These are phyloP conservation scores for Russula brevipes DNA, from an alignment of 768 basidiomycete genomes.

Conservation along the genomic window DNA sequence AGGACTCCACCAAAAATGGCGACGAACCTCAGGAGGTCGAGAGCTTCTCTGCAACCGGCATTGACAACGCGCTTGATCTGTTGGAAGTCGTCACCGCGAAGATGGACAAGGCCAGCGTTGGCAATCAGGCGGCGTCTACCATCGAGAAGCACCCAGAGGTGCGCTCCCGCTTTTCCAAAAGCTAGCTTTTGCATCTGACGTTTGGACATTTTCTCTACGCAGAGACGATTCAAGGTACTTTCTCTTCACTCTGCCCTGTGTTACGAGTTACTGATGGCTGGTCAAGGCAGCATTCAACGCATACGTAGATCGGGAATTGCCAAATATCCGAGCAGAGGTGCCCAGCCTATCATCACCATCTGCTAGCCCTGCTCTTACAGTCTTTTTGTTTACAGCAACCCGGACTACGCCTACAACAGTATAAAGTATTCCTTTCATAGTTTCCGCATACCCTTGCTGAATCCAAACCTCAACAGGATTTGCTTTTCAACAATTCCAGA, in stretches of 20 bases:
- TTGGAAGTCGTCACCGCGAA: conserved; percentile 86
- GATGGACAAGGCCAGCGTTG: conserved; percentile 89
- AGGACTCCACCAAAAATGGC: conserved; percentile 30
- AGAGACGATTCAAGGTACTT: conserved; percentile 85
- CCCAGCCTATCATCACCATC: conserved; percentile 22
- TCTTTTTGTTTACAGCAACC: conserved; percentile 53
- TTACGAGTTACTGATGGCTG: neutral
- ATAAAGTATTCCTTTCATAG: conserved; percentile 46
- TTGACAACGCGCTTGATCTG: conserved; percentile 87
- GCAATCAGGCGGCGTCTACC: conserved; percentile 77
- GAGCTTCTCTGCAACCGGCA: conserved; percentile 76
- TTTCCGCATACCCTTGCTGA: neutral
- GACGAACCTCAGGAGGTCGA: conserved; percentile 45
- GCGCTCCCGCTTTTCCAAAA: conserved; percentile 26
- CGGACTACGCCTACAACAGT: conserved; percentile 86
- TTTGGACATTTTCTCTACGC: conserved; percentile 21
- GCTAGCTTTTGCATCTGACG: neutral
- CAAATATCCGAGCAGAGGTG: conserved; percentile 70
- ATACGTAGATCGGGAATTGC: conserved; percentile 82
- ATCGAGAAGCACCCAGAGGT: conserved; percentile 94
- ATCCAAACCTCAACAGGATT: conserved; percentile 46
- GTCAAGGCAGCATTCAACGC: conserved; percentile 79
- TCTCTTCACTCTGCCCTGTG: neutral
- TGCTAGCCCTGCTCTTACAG: neutral
- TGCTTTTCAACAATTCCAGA: conserved; percentile 95